phyloP scores from a whole-genome alignment of 2,329 filamentous ascomycete species.

The Paracoccidioides lutzii region DNA sequence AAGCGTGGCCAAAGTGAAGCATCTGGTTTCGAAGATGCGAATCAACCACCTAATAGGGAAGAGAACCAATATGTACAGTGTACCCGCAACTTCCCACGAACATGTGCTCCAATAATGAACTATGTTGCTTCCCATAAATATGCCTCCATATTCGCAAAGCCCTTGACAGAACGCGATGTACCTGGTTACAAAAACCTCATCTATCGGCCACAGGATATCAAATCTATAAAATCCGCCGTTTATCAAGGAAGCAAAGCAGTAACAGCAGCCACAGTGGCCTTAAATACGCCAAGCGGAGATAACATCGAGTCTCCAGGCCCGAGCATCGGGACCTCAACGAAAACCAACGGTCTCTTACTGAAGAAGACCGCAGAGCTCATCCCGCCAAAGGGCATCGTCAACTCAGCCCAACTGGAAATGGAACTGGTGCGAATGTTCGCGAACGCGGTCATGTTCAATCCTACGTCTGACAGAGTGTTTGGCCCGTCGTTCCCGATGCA shows the following conservation, averaged over 20 bases:
- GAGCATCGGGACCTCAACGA: constrained; percentile 19
- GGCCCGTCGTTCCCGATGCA: constrained; percentile 46
- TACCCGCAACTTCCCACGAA: constrained; percentile 45
- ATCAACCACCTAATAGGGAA: constrained; percentile 18
- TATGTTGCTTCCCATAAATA: constrained; percentile 65
- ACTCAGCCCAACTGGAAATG: constrained; percentile 81
- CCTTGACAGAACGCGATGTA: constrained; percentile 60
- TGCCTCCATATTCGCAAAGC: constrained; percentile 66
- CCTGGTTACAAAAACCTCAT: constrained; percentile 65
- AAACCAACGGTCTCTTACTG: constrained; percentile 30
- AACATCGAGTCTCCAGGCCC: constrained; percentile 40
- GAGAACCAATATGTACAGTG: constrained; percentile 28
- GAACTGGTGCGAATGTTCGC: constrained; percentile 95
- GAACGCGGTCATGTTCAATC: constrained; percentile 97
- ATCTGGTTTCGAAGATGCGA: constrained; percentile 9
- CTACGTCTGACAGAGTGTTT: constrained; percentile 60
- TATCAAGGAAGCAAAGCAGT: constrained; percentile 34
- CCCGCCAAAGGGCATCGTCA: constrained; percentile 81
- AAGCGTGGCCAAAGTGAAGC: constrained; percentile 28
- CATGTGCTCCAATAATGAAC: constrained; percentile 59
- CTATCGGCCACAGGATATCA: constrained; percentile 62
- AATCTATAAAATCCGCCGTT: constrained; percentile 62
- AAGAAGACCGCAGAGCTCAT: constrained; percentile 61
- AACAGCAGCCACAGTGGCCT: constrained; percentile 40
- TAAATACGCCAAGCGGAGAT: constrained; percentile 48